phyloP scores from a whole-genome alignment of 2,329 filamentous ascomycete genomes.

The Colletotrichum sp. region DNA sequence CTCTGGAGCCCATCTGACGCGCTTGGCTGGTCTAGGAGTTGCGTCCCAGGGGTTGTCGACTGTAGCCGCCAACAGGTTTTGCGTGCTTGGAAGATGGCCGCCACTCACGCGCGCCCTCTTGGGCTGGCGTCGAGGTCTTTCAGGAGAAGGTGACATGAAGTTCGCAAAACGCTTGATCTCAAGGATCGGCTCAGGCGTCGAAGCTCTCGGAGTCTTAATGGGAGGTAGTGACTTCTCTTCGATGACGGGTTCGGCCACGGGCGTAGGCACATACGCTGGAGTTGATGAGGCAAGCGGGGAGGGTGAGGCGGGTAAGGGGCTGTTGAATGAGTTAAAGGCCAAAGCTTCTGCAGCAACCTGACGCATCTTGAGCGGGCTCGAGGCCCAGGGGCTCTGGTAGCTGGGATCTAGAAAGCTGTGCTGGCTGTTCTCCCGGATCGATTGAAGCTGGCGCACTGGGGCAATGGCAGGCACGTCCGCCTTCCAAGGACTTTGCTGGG shows the following conservation, averaged over 20 bases:
- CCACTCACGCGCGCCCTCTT: conserved; percentile 26
- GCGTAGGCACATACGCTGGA: not conserved
- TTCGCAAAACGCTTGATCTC: conserved; percentile 57
- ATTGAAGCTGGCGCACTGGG: not conserved
- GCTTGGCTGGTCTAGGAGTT: conserved; percentile 27
- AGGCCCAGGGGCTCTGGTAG: conserved; percentile 24
- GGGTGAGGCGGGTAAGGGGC: not conserved
- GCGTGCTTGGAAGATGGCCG: conserved; percentile 34
- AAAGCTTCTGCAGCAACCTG: conserved; percentile 1
- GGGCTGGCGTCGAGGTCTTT: conserved; percentile 27
- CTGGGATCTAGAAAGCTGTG: not conserved
- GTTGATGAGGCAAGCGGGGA: not conserved
- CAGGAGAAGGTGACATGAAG: conserved; percentile 57
- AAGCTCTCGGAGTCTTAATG: conserved; percentile 31
- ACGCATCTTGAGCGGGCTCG: conserved; percentile 16
- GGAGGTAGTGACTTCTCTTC: conserved; percentile 25
- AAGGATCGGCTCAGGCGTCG: conserved; percentile 52
- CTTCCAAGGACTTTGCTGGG: conserved; percentile 17
- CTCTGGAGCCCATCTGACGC: conserved; percentile 43
- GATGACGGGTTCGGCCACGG: conserved; percentile 10
- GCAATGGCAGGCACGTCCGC: not conserved
- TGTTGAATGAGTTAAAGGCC: not conserved
- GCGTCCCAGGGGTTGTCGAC: conserved; percentile 37
- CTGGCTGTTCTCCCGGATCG: not conserved
- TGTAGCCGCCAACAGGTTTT: conserved; percentile 38